A percentile compares a stretch with the other conserved stretches of the same genome.
These are phyloP conservation scores for Colletotrichum sansevieriae DNA, from an alignment of 2,329 filamentous ascomycete species.

Conservation along the genomic window DNA sequence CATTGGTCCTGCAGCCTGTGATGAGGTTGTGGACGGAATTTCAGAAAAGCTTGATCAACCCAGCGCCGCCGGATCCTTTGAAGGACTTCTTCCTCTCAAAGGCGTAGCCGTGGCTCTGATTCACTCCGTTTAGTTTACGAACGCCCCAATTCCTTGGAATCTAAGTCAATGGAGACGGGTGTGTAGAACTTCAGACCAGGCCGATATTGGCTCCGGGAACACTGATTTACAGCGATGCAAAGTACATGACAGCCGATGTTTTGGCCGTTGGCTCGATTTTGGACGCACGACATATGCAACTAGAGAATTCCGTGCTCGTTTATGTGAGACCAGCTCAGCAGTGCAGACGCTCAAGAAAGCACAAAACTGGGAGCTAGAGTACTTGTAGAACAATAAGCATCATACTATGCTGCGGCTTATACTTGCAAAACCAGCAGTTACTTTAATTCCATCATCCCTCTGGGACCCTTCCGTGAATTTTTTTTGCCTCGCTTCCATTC, in stretches of 20 bases:
- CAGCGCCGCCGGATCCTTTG: constrained; percentile 50
- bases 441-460: too few species aligned
- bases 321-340: neutral
- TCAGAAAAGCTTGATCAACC: constrained; percentile 48
- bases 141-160: too few species aligned
- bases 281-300: constrained; percentile 24
- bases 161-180: too few species aligned
- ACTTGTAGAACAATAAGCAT: too few species aligned
- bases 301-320: constrained; percentile 20
- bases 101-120: neutral
- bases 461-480: too few species aligned
- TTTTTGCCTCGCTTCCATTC: too few species aligned
- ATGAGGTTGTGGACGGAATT: constrained; percentile 46
- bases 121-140: too few species aligned
- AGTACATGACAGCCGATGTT: too few species aligned
- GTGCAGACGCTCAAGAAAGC: too few species aligned
- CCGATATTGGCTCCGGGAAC: too few species aligned
- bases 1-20: constrained; percentile 51
- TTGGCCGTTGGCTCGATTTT: too few species aligned
- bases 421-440: neutral
- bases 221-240: neutral
- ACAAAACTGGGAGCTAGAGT: neutral
- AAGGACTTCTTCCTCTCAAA: constrained; percentile 41
- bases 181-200: too few species aligned
- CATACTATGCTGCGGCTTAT: neutral